phyloP scores from a whole-genome alignment of 306 rosid species.

The Vigna angularis region DNA sequence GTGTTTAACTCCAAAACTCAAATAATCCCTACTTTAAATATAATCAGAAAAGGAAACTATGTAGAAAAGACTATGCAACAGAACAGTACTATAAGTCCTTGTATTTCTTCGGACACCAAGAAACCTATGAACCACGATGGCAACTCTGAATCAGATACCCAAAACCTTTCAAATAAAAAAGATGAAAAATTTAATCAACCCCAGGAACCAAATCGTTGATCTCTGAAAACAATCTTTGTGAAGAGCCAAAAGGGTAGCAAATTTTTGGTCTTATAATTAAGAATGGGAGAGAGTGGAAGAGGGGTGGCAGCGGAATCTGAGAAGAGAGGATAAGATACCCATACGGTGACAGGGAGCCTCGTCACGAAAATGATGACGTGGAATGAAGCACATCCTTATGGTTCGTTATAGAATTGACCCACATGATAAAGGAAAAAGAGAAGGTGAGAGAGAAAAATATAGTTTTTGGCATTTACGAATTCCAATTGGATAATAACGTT shows the following conservation, averaged over 20 bases:
- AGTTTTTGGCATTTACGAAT: neutral
- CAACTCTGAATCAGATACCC: conserved; percentile 33
- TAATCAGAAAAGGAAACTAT: neutral
- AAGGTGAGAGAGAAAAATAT: neutral
- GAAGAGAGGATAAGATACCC: conserved; percentile 47
- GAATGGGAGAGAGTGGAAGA: neutral
- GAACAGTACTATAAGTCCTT: conserved; percentile 4
- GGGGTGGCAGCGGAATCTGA: conserved; percentile 41
- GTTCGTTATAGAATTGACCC: conserved; percentile 13
- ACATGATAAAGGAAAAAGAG: neutral
- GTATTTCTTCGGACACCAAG: conserved; percentile 29
- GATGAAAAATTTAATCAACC: conserved; percentile 29
- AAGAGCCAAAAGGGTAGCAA: neutral
- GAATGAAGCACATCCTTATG: conserved; percentile 24
- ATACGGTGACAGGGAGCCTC: conserved; percentile 42
- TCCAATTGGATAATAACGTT: neutral
- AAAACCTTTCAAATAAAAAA: conserved; percentile 4
- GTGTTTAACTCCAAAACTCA: neutral
- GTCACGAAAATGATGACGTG: conserved; percentile 30
- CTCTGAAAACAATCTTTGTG: neutral
- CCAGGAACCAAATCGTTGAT: conserved; percentile 17
- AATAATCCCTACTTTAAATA: conserved; percentile 15
- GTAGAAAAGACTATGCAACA: neutral
- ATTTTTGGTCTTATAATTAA: neutral
- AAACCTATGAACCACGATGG: conserved; percentile 22